Base-by-base conservation (phyloP, 257 asterid species). In the Knoxia roxburghii region DNA sequence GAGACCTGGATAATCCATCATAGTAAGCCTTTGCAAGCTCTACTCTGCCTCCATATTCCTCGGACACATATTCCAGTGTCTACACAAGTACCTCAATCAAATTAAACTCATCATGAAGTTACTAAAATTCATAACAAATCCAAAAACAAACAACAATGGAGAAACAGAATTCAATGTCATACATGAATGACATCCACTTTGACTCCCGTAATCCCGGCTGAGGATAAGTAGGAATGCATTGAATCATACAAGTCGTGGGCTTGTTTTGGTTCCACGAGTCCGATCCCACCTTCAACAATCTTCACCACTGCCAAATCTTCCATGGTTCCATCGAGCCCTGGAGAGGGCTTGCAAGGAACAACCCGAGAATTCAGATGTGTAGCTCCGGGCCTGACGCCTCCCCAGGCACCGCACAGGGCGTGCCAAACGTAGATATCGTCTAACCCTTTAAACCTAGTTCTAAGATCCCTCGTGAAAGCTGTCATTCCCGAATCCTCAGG, bases 351-450 rank as follows among this genome's bases (percentile, higher is more conserved):
- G 73, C 87, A 82, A 0, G 90, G 81, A 50, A 61, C 73, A 12
- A 88, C 69, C 64, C 78, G 78, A 3, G 92, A 50, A 17, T 80
- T 72, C 18, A 88, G 71, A 66, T 68, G 89, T 27, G 89, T 84
- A 1, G 90, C 78, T 11, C 90, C 88, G 0, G 92, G 92, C 69
- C 84, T 73, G 65, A 85, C 88, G 8, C 95, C 92, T 5, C 95
- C 95, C 95, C 95, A 83, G 0, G 92, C 90, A 5, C 95, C 95
- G 6, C 88, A 83, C 67, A 85, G 68, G 0, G 95, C 95, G 13
- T 88, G 95, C 92, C 95, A 85, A 3, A 84, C 87, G 10, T 88
- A 88, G 21, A 85, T 82, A 65, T 88, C 95, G 49, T 88, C 92
- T 72, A 88, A 33, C n/a, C 95, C 92, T 68, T 83, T 84, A 78